Percentiles rank a stretch among this genome's conserved stretches.
Evolutionary conservation across 2,329 filamentous ascomycete species (phyloP).

Genomic region (Aureobasidium lini): DNA sequence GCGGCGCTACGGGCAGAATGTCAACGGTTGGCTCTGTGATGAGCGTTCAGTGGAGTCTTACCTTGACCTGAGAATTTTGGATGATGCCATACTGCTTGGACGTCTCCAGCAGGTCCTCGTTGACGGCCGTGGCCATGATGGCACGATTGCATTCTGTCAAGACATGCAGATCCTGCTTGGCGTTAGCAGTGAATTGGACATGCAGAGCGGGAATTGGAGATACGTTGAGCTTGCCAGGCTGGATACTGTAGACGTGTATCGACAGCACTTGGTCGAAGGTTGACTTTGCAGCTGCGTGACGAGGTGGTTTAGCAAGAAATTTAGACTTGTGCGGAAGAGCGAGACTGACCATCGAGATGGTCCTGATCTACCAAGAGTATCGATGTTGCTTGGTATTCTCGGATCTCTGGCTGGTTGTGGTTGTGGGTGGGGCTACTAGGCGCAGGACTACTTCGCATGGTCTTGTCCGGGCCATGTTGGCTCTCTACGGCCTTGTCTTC

Average conservation of each 20-base stretch:
- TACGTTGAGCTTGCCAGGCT: conserved; percentile 56
- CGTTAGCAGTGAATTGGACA: background rate
- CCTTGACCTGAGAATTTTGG: conserved; percentile 60
- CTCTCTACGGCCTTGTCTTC: conserved; percentile 32
- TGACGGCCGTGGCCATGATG: conserved; percentile 47
- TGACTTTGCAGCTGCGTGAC: conserved; percentile 42
- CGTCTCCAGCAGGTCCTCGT: conserved; percentile 52
- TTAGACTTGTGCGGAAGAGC: background rate
- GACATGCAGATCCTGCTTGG: conserved; percentile 47
- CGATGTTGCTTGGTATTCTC: conserved; percentile 31
- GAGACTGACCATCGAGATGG: conserved; percentile 54
- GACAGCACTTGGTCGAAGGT: conserved; percentile 67
- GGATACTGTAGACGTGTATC: conserved; percentile 82
- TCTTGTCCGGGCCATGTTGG: conserved; percentile 57
- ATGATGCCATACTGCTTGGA: conserved; percentile 66
- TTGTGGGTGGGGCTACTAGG: too few species aligned
- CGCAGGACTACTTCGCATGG: conserved; percentile 58
- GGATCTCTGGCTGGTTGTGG: background rate
- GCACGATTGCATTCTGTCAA: conserved; percentile 64
- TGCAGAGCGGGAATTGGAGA: background rate
- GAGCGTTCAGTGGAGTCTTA: conserved; percentile 18
- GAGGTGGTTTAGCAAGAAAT: background rate
- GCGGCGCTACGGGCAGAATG: conserved; percentile 34
- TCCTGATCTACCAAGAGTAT: conserved; percentile 67
- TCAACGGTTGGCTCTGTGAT: background rate